Evolutionary conservation across 306 rosid species (phyloP), one percentile per base, ranked within the genome.

Genomic region (Cicer bijugum): DNA sequence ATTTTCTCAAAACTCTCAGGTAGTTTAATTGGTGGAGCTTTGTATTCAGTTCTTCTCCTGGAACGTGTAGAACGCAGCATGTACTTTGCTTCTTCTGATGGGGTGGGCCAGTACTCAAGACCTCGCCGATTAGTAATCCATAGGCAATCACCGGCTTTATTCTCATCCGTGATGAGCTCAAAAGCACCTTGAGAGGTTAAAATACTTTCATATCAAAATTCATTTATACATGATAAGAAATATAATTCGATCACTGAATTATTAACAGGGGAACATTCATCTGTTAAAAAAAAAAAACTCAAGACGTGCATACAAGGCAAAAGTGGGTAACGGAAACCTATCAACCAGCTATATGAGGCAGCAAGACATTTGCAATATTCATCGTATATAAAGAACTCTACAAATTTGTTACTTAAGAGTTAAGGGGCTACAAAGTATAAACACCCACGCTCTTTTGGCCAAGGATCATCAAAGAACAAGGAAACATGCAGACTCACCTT

Each of bases 91-190:
- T 84, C 84, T 85, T 91, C 98, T 20, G 71, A 38, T 23, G 96
- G 86, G 64, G 89, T 82, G 14, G 98, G 98, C 98, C 97, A 94
- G 85, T 94, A 94, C 84, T 94, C 91, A 67, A 88, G 71, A 78
- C 98, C 98, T 69, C 90, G 88, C 35, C 98, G 98, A 72, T 85
- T 89, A 53, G 98, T 87, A 79, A 91, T 89, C 98, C 98, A 91
- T 19, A 91, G 85, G 85, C 98, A 94, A 23, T 88, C 80, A 72
- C 97, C 98, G 67, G 97, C 98, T 88, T 88, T 91, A 73, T 84
- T 88, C 78, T 89, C 97, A 81, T 94, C 91, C 48, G 60, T 87
- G 79, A 94, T 89, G 56, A 94, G 91, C 85, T 91, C 92, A 74
- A 94, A 91, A 46, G 96, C 79, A 83, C 98, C 98, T 93, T 52